Conservation (phyloP, 2,329 filamentous ascomycete species). For the Ceratocystis ficicola region DNA sequence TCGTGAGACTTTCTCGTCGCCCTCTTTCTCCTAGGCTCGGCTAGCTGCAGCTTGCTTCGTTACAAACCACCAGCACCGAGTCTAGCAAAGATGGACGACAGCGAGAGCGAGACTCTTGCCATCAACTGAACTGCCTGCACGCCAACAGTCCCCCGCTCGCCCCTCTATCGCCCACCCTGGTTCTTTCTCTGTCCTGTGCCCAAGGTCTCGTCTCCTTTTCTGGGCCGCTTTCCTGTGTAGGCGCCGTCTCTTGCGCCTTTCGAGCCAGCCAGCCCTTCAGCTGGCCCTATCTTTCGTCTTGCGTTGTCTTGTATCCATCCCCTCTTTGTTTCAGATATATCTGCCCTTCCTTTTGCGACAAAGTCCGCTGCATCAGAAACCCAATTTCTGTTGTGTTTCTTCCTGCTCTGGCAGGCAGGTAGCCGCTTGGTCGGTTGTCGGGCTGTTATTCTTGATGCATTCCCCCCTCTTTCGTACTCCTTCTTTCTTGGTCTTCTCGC, state of each 20-base stretch:
- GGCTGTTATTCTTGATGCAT: not conserved
- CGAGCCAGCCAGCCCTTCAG: not conserved
- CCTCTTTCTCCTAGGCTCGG: not conserved
- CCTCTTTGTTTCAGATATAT: constrained; percentile 1
- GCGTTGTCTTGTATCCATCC: not conserved
- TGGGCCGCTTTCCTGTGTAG: not conserved
- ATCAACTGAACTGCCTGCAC: not conserved
- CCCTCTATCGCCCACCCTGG: not conserved
- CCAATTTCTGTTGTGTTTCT: not conserved
- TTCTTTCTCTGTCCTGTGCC: not conserved
- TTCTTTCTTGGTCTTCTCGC: not conserved
- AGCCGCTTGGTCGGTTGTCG: constrained; percentile 1
- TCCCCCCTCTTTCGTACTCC: not conserved
- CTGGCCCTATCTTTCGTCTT: not conserved
- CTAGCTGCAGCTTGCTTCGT: constrained; percentile 6
- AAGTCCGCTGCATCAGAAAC: not conserved
- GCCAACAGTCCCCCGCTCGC: not conserved
- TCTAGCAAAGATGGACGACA: not conserved
- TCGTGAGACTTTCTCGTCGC: not conserved
- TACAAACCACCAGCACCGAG: not conserved
- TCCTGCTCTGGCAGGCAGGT: not conserved
- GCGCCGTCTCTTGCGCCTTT: not conserved
- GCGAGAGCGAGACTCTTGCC: not conserved
- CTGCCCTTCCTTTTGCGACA: not conserved
- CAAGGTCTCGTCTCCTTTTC: no score